Evolutionary conservation across 768 basidiomycete species (phyloP).

Genomic region (Suillus alpinus): DNA sequence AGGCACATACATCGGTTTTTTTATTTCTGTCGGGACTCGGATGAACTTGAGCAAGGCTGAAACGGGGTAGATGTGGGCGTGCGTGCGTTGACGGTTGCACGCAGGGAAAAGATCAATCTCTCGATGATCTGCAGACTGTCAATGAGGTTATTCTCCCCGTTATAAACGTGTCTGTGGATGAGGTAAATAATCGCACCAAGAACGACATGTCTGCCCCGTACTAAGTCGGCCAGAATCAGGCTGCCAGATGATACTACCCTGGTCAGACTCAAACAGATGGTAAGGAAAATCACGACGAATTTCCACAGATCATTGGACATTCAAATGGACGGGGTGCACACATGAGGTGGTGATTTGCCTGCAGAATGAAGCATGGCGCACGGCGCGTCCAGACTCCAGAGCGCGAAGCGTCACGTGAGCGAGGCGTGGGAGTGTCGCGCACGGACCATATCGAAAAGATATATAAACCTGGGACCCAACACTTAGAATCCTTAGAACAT

Average conservation of each 20-base stretch:
- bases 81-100: too few relatives aligned
- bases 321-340: not conserved
- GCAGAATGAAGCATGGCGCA: not conserved
- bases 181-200: not conserved
- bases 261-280: not conserved
- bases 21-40: too few relatives aligned
- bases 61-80: too few relatives aligned
- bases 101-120: too few relatives aligned
- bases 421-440: constrained; percentile 11
- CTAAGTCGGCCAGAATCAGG: not conserved
- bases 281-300: not conserved
- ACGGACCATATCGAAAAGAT: constrained; percentile 31
- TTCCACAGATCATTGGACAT: not conserved
- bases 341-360: too few relatives aligned
- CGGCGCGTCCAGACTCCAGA: too few relatives aligned
- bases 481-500: constrained; percentile 36
- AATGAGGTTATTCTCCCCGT: too few relatives aligned
- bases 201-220: not conserved
- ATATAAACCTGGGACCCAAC: constrained; percentile 1
- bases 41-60: too few relatives aligned
- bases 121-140: too few relatives aligned
- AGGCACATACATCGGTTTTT: too few relatives aligned
- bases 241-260: not conserved
- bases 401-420: not conserved
- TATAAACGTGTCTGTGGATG: not conserved